Base-by-base conservation (phyloP, 257 asterid genomes). In the Lavandula angustifolia region DNA sequence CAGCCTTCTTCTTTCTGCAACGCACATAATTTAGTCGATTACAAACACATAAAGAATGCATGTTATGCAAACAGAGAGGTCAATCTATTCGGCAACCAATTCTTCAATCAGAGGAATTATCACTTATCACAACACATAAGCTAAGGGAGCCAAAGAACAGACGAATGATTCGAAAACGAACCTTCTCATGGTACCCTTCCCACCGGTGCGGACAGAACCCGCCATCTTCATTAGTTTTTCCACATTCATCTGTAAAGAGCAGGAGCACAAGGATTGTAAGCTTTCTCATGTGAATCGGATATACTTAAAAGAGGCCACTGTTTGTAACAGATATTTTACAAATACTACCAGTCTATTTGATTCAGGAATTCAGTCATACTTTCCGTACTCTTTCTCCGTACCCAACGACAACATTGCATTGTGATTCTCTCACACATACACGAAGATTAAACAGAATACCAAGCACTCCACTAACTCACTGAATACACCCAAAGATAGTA, bases 211-310 rank as follows among this genome's bases (percentile, higher is more conserved):
- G 27, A 22, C 27, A 9, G 88, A 81, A 37, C 90, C 90, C 9
- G 90, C 90, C 88, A 86, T 86, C 80, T 81, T 86, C 75, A n/a
- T 73, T 54, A 86, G 67, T 74, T 83, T 86, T 67, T 83, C 94
- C 68, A 83, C 88, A 76, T 86, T 83, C 94, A 86, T 86, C 90
- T 86, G 61, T 12, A 74, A 73, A 13, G 5, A 37, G 44, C 64
- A 31, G 14, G 14, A 31, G 1, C 18, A 46, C 3, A 46, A 71
- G 43, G 14, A 43, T 13, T 4, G 22, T 3, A 10, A 1, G 6
- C 9, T 29, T 22, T 22, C 31, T 10, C 12, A 47, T 9, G 52
- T 2, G 1, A 40, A 46, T 16, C 10, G 3, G n/a, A 11, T 11
- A 51, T 12, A 14, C 16, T 9, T 1, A 22, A 12, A 37, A 14